phyloP scores from a whole-genome alignment of 1,284 basidiomycete genomes.

The Irpex sp. region DNA sequence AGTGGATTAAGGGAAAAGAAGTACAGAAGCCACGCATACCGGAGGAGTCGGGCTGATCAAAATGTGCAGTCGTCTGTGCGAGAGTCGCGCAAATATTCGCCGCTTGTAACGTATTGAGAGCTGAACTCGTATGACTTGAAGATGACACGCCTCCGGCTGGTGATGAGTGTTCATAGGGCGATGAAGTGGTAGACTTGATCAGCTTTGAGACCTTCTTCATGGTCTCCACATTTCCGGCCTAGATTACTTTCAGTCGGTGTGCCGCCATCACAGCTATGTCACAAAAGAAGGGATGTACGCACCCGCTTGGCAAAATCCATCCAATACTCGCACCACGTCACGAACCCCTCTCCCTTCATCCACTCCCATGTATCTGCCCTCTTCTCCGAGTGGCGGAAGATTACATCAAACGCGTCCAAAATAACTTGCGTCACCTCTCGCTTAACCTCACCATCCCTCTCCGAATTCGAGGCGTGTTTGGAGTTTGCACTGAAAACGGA shows the following conservation, averaged over 20 bases:
- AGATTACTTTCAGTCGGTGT: too few relatives aligned
- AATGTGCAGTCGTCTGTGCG: neutral
- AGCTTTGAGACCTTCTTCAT: neutral
- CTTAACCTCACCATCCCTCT: constrained; percentile 17
- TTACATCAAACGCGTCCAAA: constrained; percentile 36
- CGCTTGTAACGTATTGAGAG: neutral
- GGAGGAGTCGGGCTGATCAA: neutral
- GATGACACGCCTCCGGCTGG: neutral
- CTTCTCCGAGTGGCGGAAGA: constrained; percentile 25
- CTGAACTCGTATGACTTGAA: neutral
- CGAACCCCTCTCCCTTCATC: constrained; percentile 46
- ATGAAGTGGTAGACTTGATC: neutral
- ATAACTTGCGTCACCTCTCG: constrained; percentile 35
- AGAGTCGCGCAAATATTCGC: neutral
- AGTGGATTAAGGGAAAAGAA: neutral
- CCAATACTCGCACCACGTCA: constrained; percentile 60
- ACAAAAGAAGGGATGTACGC: too few relatives aligned
- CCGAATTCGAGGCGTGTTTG: neutral
- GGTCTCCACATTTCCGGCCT: constrained; percentile 42
- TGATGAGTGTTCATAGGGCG: neutral
- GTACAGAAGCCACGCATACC: neutral
- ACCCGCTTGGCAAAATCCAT: constrained; percentile 28
- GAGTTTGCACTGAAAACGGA: constrained; percentile 10
- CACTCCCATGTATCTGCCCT: constrained; percentile 36
- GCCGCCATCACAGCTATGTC: too few relatives aligned